These are phyloP conservation scores for Massospora cicadina DNA, from an alignment of 371 early-diverging fungal genomes.

Conservation along the genomic window DNA sequence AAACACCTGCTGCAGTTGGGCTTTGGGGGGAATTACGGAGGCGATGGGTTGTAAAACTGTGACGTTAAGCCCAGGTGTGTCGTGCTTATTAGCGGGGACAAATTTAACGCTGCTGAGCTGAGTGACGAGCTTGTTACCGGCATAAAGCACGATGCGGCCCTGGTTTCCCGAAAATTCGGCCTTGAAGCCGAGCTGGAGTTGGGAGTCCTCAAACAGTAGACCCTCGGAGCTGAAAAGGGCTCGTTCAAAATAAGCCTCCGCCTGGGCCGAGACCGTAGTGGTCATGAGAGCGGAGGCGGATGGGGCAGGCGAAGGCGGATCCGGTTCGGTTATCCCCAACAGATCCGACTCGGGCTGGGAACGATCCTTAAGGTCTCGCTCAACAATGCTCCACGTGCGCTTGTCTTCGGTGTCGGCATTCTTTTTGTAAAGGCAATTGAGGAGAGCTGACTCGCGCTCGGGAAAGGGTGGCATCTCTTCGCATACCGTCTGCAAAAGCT, in stretches of 20 bases:
- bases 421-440: slow-evolving; percentile 60
- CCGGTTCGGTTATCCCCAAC: slow-evolving; percentile 5
- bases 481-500: slow-evolving; percentile 77
- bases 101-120: slow-evolving; percentile 21
- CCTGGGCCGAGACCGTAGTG: slow-evolving; percentile 25
- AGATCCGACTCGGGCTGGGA: slow-evolving; percentile 6
- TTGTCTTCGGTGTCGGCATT: slow-evolving; percentile 84
- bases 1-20: slow-evolving; percentile 60
- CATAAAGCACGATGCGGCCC: slow-evolving; percentile 70
- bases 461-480: slow-evolving; percentile 96
- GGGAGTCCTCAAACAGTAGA: slow-evolving; percentile 70
- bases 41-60: slow-evolving; percentile 21
- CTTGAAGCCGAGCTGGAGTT: slow-evolving; percentile 72
- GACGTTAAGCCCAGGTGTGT: slow-evolving; percentile 18
- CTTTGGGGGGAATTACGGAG: slow-evolving; percentile 33
- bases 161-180: slow-evolving; percentile 69
- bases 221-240: slow-evolving; percentile 54
- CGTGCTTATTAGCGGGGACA: slow-evolving; percentile 17
- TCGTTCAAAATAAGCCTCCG: slow-evolving; percentile 36
- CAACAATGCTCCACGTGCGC: slow-evolving; percentile 86
- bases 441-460: slow-evolving; percentile 76
- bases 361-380: slow-evolving; percentile 53
- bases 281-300: neutral
- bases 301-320: neutral
- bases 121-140: slow-evolving; percentile 61